Percentiles rank a stretch among this genome's conserved stretches.
Conservation (phyloP, 169 alveolate species). For the Babesia bigemina region DNA sequence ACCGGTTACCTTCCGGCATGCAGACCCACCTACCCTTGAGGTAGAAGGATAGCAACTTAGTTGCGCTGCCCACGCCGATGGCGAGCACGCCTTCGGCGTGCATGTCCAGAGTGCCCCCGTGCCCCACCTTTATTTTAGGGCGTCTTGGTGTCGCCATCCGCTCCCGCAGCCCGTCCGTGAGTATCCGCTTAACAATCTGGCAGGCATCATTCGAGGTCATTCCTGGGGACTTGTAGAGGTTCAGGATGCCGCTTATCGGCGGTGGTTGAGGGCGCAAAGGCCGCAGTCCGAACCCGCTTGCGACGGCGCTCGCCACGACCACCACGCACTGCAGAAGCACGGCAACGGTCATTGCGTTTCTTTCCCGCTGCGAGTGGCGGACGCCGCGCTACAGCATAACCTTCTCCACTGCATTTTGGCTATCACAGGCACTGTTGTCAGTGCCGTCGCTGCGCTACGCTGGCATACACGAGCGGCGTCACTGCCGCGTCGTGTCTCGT, state of each 20-base stretch:
- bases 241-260: conserved; percentile 49
- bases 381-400: too few species aligned
- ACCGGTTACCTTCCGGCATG: too few species aligned
- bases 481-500: too few species aligned
- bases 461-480: too few species aligned
- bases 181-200: conserved; percentile 37
- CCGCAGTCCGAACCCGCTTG: conserved; percentile 3
- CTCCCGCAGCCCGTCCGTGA: conserved; percentile 19
- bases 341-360: conserved; percentile 16
- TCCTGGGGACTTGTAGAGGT: conserved; percentile 63
- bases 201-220: conserved; percentile 55
- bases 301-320: neutral
- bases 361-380: neutral
- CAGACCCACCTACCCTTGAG: conserved; percentile 56
- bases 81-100: conserved; percentile 77
- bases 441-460: too few species aligned
- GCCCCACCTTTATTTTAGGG: conserved; percentile 74
- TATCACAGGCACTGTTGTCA: too few species aligned
- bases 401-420: too few species aligned
- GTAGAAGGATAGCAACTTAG: conserved; percentile 62
- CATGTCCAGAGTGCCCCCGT: conserved; percentile 79
- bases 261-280: neutral
- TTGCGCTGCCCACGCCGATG: conserved; percentile 73
- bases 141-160: neutral
- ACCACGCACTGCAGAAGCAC: conserved; percentile 2